Evolutionary conservation across 495 filamentous ascomycete genomes (phyloP).

Genomic region (Ramalina intermedia): DNA sequence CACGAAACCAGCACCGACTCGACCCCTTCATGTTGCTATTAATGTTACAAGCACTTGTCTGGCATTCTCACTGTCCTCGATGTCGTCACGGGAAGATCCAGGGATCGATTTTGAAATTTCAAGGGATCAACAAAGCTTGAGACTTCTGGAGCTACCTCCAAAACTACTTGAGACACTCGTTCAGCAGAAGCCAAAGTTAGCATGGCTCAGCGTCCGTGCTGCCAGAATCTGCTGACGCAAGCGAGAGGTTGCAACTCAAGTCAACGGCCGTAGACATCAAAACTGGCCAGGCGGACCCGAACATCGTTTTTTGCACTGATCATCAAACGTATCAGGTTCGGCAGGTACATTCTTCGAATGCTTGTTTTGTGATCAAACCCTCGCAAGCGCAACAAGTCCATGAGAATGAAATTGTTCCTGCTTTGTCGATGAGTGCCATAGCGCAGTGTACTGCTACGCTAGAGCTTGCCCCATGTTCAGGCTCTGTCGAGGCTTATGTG

Average conservation of each 20-base stretch:
- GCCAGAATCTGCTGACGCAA: slow-evolving; percentile 4
- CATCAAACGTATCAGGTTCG: slow-evolving; percentile 62
- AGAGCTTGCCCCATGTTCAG: slow-evolving; percentile 37
- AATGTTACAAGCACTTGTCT: too few relatives aligned
- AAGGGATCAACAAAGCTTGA: slow-evolving; percentile 46
- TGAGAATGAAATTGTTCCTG: slow-evolving; percentile 17
- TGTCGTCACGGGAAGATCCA: slow-evolving; percentile 32
- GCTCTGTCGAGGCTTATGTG: slow-evolving; percentile 23
- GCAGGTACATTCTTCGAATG: slow-evolving; percentile 86
- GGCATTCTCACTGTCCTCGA: background rate
- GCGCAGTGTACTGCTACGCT: slow-evolving; percentile 62
- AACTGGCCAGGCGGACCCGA: slow-evolving; percentile 30
- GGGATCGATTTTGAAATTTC: slow-evolving; percentile 51
- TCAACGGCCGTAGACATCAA: slow-evolving; percentile 24
- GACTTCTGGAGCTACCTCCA: slow-evolving; percentile 67
- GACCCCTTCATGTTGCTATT: too few relatives aligned
- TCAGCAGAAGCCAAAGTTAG: slow-evolving; percentile 41
- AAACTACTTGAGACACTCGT: slow-evolving; percentile 55
- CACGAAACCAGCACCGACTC: too few relatives aligned
- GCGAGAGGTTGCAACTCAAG: slow-evolving; percentile 51
- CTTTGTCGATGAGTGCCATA: slow-evolving; percentile 39
- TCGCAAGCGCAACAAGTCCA: slow-evolving; percentile 19
- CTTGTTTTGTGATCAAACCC: slow-evolving; percentile 56
- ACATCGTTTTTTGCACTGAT: slow-evolving; percentile 59
- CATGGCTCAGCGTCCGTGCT: slow-evolving; percentile 23